Evolutionary conservation across 768 basidiomycete genomes (phyloP).

Genomic region (Auricularia heimuer): DNA sequence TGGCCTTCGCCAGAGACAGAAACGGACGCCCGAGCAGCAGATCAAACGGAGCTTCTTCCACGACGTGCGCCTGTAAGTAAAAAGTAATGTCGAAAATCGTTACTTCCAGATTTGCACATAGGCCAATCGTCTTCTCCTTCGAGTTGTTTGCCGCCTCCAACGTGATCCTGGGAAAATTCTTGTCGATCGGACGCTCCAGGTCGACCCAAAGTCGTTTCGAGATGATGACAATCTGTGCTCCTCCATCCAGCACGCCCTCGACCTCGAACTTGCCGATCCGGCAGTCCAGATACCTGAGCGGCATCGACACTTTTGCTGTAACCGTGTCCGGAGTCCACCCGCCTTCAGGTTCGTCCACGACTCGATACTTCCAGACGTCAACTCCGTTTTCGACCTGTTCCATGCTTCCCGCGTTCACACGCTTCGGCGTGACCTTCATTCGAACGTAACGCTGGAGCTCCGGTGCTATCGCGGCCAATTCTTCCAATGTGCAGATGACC

Average conservation of each 20-base stretch:
- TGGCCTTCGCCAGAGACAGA: not conserved
- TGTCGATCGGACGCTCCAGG: not conserved
- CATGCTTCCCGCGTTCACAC: not conserved
- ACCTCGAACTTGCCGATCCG: not conserved
- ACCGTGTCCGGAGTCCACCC: not conserved
- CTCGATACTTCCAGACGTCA: not conserved
- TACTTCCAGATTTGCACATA: conserved; percentile 2
- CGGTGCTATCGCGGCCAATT: not conserved
- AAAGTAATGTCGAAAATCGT: conserved; percentile 1
- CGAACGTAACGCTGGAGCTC: not conserved
- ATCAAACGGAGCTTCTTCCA: conserved; percentile 9
- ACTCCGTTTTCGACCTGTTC: not conserved
- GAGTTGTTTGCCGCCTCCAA: not conserved
- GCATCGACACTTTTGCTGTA: not conserved
- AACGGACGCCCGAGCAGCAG: conserved; percentile 11
- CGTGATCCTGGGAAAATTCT: not conserved
- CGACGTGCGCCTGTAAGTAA: conserved; percentile 8
- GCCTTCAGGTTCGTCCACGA: not conserved
- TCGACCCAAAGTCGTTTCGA: not conserved
- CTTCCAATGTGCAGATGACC: not conserved
- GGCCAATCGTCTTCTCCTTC: not conserved
- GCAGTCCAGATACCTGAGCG: not conserved
- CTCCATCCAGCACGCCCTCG: not conserved
- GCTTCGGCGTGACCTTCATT: not conserved
- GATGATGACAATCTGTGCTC: not conserved